Evolutionary conservation across 139 green algal genomes (phyloP), one percentile per base, ranked within the genome.

Genomic region (Eudorina sp.): DNA sequence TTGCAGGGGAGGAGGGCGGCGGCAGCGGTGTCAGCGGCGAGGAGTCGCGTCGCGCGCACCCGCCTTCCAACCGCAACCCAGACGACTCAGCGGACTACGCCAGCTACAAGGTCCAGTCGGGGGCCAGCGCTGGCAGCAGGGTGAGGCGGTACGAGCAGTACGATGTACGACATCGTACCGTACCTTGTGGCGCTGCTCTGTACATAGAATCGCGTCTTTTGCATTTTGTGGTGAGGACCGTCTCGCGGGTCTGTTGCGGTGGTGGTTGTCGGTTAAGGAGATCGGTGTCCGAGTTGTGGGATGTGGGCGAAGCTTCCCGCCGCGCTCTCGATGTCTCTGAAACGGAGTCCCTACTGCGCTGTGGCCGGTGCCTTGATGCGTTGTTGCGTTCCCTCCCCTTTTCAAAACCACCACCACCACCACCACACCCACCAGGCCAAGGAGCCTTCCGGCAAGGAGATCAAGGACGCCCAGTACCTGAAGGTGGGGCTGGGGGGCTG

Each of bases 391-490:
- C 64, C 9, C 64, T 6, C 64, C 14, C 34, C 18, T 21, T 48
- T 16, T 48, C 27, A 45, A 11, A 9, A 46, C 48, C 13, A 0
- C 40, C 36, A n/a, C 31, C 2, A 21, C 31, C 68, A 3, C 31
- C 68, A 29, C 66, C 66, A 13, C 66, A 25, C 34, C 66, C 66
- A 29, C 48, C 43, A 86, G 80, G 8, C 34, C 60, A 86, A 86
- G 62, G 80, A 66, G 80, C 80, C 80, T 0, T 58, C 34, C 29
- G 80, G 80, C 36, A 86, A 86, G 60, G 80, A 86, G 62, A 64
- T 86, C 40, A 86, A 86, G 62, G 80, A 86, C 45, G 62, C 62
- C 9, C 80, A 86, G 41, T 78, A 86, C 41, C 80, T 86, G 43
- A 86, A 86, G 62, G 78, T 85, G 34, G 31, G 48, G 51, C n/a